Conservation (phyloP, 441 rosid genomes). For the Bocquillonia castaneifolia region DNA sequence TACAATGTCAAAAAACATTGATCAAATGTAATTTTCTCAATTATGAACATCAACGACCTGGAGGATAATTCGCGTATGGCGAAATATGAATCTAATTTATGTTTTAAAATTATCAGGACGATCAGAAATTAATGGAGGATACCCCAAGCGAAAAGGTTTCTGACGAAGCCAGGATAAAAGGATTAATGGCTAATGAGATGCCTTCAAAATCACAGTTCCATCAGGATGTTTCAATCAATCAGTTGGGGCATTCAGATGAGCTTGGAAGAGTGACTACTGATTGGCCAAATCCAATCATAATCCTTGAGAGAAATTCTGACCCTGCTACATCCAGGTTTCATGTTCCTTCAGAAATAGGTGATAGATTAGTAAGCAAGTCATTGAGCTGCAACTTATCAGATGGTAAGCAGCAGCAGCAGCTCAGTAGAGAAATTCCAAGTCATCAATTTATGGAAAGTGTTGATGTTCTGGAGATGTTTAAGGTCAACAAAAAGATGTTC, state of each 20-base stretch:
- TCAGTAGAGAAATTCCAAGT: conserved; percentile 22
- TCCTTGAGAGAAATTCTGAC: conserved; percentile 38
- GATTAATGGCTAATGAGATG: conserved; percentile 26
- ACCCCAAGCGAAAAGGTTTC: conserved; percentile 12
- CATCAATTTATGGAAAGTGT: conserved; percentile 41
- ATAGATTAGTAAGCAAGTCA: conserved; percentile 7
- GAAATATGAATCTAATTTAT: too few species aligned
- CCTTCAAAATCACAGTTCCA: conserved; percentile 22
- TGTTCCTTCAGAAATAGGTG: conserved; percentile 15
- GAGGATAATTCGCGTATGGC: too few species aligned
- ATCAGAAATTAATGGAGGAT: conserved; percentile 19
- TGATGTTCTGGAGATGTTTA: conserved; percentile 52
- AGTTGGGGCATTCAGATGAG: conserved; percentile 26
- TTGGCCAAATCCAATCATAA: conserved; percentile 42
- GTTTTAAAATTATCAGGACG: conserved; percentile 28
- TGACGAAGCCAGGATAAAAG: conserved; percentile 21
- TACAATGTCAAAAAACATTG: neutral
- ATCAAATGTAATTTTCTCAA: too few species aligned
- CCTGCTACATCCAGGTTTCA: conserved; percentile 16
- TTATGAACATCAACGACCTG: too few species aligned
- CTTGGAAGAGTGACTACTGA: conserved; percentile 18
- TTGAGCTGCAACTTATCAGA: conserved; percentile 21
- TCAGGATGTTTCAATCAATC: conserved; percentile 22
- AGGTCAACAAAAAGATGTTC: conserved; percentile 49
- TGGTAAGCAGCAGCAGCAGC: conserved; percentile 21